Conservation (phyloP, 2,329 filamentous ascomycete genomes). For the Trichoderma lentiforme region DNA sequence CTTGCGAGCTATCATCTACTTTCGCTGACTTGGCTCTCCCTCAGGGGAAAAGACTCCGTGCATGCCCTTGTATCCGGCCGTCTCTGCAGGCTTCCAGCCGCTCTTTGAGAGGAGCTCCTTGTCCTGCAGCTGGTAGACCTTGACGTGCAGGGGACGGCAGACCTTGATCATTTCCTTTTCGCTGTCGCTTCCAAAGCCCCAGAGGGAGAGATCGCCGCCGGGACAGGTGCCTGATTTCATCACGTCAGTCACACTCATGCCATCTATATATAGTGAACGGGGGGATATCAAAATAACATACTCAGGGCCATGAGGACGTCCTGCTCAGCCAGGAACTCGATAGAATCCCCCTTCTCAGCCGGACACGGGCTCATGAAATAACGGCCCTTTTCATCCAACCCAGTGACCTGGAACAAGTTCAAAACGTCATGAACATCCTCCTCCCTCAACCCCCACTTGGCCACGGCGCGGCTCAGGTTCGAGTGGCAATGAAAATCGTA, state of each 20-base stretch:
- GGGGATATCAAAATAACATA: slow-evolving; percentile 28
- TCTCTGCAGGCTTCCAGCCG: slow-evolving; percentile 61
- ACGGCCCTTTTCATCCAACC: slow-evolving; percentile 65
- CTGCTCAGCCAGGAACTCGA: slow-evolving; percentile 79
- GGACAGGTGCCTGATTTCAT: slow-evolving; percentile 61
- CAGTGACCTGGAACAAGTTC: slow-evolving; percentile 83
- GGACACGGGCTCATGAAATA: slow-evolving; percentile 73
- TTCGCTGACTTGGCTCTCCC: slow-evolving; percentile 22
- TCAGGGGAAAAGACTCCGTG: slow-evolving; percentile 50
- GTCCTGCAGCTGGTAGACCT: slow-evolving; percentile 64
- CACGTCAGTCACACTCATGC: background rate
- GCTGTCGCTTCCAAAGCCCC: slow-evolving; percentile 71
- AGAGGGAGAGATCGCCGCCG: slow-evolving; percentile 75
- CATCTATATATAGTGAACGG: background rate
- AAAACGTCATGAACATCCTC: slow-evolving; percentile 79
- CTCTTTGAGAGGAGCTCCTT: slow-evolving; percentile 44
- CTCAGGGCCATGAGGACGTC: slow-evolving; percentile 63
- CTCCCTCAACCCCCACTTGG: slow-evolving; percentile 66
- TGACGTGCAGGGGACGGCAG: slow-evolving; percentile 70
- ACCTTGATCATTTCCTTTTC: slow-evolving; percentile 66
- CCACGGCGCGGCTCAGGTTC: slow-evolving; percentile 71
- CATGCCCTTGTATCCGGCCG: slow-evolving; percentile 59
- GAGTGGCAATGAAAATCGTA: slow-evolving; percentile 85
- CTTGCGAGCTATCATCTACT: background rate
- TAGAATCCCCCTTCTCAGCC: slow-evolving; percentile 53